Conservation (phyloP, 371 early-diverging fungal species). For the Chytridiales sp. region DNA sequence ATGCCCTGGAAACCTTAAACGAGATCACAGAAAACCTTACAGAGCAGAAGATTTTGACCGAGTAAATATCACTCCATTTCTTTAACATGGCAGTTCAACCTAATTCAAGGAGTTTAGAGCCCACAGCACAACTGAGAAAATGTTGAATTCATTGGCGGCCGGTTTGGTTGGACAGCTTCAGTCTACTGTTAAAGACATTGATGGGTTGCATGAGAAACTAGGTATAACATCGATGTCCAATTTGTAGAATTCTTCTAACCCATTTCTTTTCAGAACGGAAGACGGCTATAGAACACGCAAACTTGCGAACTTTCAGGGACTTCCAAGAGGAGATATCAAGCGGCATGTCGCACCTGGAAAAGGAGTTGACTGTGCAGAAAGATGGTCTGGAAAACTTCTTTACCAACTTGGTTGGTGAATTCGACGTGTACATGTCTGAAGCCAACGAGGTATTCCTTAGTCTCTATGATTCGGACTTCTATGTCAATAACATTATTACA, state of each 20-base stretch:
- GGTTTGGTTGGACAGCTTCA: constrained; percentile 45
- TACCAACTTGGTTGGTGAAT: too few relatives aligned
- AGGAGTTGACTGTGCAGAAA: too few relatives aligned
- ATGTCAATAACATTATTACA: too few relatives aligned
- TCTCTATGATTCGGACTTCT: too few relatives aligned
- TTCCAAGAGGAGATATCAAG: constrained; percentile 32
- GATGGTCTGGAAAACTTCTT: neutral
- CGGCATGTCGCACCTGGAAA: constrained; percentile 29
- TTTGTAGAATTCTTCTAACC: neutral
- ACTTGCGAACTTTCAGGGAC: constrained; percentile 35
- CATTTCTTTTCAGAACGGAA: constrained; percentile 41
- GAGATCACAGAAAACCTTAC: constrained; percentile 31
- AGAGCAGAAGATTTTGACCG: constrained; percentile 26
- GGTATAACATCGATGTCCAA: constrained; percentile 22
- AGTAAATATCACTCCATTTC: constrained; percentile 21
- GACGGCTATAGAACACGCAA: constrained; percentile 34
- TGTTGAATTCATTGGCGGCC: constrained; percentile 47
- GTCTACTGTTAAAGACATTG: constrained; percentile 49
- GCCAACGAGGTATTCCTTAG: too few relatives aligned
- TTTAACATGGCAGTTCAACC: too few relatives aligned
- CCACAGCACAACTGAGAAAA: constrained; percentile 50
- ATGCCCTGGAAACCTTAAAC: constrained; percentile 27
- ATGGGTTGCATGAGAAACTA: constrained; percentile 52
- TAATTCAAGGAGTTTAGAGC: constrained; percentile 34
- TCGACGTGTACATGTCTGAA: too few relatives aligned